A percentile compares a stretch with the other conserved stretches of the same genome.
These are phyloP conservation scores for Quercus tomentella DNA, from an alignment of 331 rosid genomes.

Conservation along the genomic window DNA sequence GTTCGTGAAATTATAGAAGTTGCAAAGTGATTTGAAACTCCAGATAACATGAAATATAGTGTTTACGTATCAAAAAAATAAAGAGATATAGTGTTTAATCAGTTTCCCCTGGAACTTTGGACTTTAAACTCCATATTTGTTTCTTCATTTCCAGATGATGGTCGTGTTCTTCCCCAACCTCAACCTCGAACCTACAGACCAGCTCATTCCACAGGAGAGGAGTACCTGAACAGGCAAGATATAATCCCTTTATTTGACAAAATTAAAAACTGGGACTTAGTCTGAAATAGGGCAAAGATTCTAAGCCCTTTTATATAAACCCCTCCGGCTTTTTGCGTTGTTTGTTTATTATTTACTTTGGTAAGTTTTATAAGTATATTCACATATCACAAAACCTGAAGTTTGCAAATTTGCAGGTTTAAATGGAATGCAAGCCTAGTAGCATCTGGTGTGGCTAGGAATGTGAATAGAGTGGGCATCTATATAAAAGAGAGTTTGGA, in stretches of 20 bases:
- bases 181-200: constrained; percentile 48
- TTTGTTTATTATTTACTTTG: too few species aligned
- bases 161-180: constrained; percentile 45
- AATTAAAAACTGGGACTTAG: neutral
- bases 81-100: neutral
- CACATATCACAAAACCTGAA: too few species aligned
- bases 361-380: too few species aligned
- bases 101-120: neutral
- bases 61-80: too few species aligned
- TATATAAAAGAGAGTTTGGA: constrained; percentile 56
- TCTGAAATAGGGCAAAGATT: too few species aligned
- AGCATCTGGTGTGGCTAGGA: constrained; percentile 70
- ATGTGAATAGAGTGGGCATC: constrained; percentile 67
- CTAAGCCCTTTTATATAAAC: too few species aligned
- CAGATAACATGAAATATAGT: neutral
- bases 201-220: constrained; percentile 42
- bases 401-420: constrained; percentile 47
- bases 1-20: neutral
- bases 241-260: neutral
- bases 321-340: too few species aligned
- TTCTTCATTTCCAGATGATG: constrained; percentile 32
- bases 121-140: neutral
- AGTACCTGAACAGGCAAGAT: constrained; percentile 71
- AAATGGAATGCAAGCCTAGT: constrained; percentile 77
- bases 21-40: neutral